These are phyloP conservation scores for Colletotrichum sp. DNA, from an alignment of 2,329 filamentous ascomycete species.

Conservation along the genomic window DNA sequence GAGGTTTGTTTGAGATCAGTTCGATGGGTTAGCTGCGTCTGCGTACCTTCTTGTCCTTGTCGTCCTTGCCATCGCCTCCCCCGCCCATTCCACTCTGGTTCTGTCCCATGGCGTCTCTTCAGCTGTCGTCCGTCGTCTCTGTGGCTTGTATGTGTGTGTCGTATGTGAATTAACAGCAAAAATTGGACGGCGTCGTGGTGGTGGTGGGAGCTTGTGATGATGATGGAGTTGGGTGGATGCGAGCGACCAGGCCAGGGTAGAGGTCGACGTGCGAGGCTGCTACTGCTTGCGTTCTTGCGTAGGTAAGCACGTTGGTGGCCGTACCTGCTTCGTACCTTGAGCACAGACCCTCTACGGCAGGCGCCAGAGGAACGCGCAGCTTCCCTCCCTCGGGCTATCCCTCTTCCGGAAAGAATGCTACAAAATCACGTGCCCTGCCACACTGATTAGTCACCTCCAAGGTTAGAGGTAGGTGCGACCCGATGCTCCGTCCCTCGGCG, in stretches of 20 bases:
- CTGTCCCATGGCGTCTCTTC: slow-evolving; percentile 70
- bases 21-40: not conserved
- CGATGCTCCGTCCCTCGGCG: not conserved
- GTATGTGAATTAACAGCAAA: not conserved
- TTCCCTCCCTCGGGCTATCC: not conserved
- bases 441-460: not conserved
- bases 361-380: slow-evolving; percentile 49
- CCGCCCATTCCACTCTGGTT: slow-evolving; percentile 88
- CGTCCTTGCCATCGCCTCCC: slow-evolving; percentile 78
- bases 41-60: slow-evolving; percentile 91
- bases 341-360: slow-evolving; percentile 31
- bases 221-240: slow-evolving; percentile 27
- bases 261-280: slow-evolving; percentile 22
- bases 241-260: slow-evolving; percentile 24
- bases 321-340: not conserved
- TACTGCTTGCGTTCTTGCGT: slow-evolving; percentile 16
- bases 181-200: not conserved
- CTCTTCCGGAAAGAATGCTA: not conserved
- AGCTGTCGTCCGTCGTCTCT: not conserved
- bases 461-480: not conserved
- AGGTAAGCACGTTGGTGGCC: slow-evolving; percentile 4
- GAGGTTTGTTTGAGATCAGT: not conserved
- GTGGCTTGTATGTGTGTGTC: not conserved
- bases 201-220: slow-evolving; percentile 15
- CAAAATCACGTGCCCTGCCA: fast-evolving